These are phyloP conservation scores for Eragrostis nindensis DNA, from an alignment of 176 grass and related monocot genomes.

Conservation along the genomic window DNA sequence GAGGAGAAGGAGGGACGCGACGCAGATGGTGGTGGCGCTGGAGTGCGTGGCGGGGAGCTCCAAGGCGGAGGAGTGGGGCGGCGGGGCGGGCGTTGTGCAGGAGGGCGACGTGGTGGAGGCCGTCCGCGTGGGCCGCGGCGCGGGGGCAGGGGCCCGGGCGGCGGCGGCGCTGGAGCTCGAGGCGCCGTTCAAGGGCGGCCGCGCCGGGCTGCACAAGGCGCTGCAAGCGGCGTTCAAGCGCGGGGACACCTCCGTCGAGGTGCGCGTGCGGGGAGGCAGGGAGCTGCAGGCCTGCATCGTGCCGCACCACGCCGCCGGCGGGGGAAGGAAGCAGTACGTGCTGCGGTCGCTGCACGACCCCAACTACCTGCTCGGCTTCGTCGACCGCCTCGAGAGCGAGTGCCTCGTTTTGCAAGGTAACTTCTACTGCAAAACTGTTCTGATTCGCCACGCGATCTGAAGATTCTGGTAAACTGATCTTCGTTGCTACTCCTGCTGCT, in stretches of 20 bases:
- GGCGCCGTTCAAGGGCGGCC: slow-evolving; percentile 83
- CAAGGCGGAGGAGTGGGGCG: slow-evolving; percentile 98
- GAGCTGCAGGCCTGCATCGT: slow-evolving; percentile 70
- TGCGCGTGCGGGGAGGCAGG: slow-evolving; percentile 58
- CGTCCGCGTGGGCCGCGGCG: slow-evolving; percentile 59
- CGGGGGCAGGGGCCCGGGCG: neutral
- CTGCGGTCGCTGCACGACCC: slow-evolving; percentile 74
- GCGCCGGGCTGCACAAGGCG: slow-evolving; percentile 60
- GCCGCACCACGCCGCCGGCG: slow-evolving; percentile 49
- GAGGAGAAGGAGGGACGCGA: neutral
- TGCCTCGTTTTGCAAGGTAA: slow-evolving; percentile 71
- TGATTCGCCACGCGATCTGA: neutral
- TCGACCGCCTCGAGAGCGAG: slow-evolving; percentile 67
- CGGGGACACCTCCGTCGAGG: slow-evolving; percentile 80
- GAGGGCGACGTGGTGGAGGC: slow-evolving; percentile 92
- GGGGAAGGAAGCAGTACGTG: slow-evolving; percentile 57
- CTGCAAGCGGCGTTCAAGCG: slow-evolving; percentile 81
- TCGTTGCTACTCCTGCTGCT: neutral
- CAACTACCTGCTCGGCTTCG: slow-evolving; percentile 73
- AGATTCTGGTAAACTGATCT: neutral
- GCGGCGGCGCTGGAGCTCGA: slow-evolving; percentile 38
- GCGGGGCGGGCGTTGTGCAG: slow-evolving; percentile 69
- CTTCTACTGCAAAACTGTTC: neutral
- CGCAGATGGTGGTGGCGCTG: slow-evolving; percentile 72
- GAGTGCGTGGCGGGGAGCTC: slow-evolving; percentile 97